These are phyloP conservation scores for Ormosia emarginata DNA, from an alignment of 306 rosid genomes.

Conservation along the genomic window DNA sequence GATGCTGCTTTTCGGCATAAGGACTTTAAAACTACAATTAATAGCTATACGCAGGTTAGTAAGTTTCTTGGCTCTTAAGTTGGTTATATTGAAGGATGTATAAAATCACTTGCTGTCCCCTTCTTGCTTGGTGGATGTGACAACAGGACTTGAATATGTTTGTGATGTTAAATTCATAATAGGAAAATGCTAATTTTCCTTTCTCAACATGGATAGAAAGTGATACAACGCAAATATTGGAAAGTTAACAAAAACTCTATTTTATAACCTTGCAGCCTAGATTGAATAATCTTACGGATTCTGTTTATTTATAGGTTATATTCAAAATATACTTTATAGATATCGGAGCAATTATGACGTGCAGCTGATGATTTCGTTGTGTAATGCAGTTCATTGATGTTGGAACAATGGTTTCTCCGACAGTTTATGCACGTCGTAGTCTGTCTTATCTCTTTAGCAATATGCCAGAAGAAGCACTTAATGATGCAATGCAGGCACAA, in stretches of 20 bases:
- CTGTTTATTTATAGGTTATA: background rate
- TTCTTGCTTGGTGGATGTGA: background rate
- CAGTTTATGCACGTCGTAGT: conserved; percentile 89
- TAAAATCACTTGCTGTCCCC: background rate
- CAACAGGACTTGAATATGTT: background rate
- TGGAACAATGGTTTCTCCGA: conserved; percentile 92
- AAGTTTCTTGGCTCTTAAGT: conserved; percentile 2
- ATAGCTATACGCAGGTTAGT: conserved; percentile 73
- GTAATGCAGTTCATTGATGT: conserved; percentile 73
- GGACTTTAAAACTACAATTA: conserved; percentile 67
- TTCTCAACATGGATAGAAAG: background rate
- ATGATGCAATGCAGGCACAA: conserved; percentile 82
- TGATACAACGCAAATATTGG: background rate
- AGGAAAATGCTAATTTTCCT: background rate
- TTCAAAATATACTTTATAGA: background rate
- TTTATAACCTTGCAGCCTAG: background rate
- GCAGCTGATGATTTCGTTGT: conserved; percentile 30
- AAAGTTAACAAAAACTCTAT: background rate
- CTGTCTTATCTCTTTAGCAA: conserved; percentile 65
- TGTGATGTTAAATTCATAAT: background rate
- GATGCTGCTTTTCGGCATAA: conserved; percentile 80
- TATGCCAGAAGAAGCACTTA: conserved; percentile 79
- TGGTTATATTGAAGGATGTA: background rate
- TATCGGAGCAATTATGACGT: conserved; percentile 12
- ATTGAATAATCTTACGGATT: background rate